Evolutionary conservation across 169 alveolate species (phyloP), one percentile per base, ranked within the genome.

Genomic region (Fabrea salina): DNA sequence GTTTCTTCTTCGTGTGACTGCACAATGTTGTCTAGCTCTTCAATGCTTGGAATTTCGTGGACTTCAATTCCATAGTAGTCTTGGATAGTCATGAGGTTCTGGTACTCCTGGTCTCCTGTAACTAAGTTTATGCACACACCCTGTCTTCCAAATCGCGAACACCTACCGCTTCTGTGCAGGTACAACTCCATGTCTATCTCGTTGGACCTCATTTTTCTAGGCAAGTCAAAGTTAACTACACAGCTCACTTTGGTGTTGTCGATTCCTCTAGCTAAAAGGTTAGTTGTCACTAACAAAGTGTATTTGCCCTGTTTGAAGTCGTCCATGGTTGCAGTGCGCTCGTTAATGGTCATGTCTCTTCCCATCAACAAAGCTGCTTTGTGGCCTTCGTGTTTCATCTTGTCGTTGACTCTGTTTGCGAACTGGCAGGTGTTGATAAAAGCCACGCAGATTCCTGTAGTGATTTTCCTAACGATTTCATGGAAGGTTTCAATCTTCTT

Each of bases 121-220:
- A 47, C 33, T 16, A 72, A 25, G 35, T 47, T 82, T n/a, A 92
- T 68, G 7, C 95, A 96, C 22, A 88, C 82, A 35, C 97, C 97
- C 59, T 82, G 80, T 41, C 83, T 85, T 49, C 96, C 96, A 43
- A 93, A 94, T 66, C 98, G 89, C 27, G 97, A 97, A 7, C 97
- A 91, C 61, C 98, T 88, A 33, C 97, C 97, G 40, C 93, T 88
- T 71, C 98, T 85, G 75, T 94, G 97, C 30, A 94, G 49, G 71
- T 91, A 94, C 50, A 84, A 57, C 54, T 82, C 92, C 33, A 47
- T 39, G 41, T 86, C 89, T 50, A 58, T 33, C 7, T 39, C 59
- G 19, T 70, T 80, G 4, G 75, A 37, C 19, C 33, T 67, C 3
- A 32, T 98, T 75, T 95, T 97, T 30, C 44, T 64, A 1, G 84